Conservation (phyloP, 2,329 filamentous ascomycete species). For the Apiospora malaysiana region DNA sequence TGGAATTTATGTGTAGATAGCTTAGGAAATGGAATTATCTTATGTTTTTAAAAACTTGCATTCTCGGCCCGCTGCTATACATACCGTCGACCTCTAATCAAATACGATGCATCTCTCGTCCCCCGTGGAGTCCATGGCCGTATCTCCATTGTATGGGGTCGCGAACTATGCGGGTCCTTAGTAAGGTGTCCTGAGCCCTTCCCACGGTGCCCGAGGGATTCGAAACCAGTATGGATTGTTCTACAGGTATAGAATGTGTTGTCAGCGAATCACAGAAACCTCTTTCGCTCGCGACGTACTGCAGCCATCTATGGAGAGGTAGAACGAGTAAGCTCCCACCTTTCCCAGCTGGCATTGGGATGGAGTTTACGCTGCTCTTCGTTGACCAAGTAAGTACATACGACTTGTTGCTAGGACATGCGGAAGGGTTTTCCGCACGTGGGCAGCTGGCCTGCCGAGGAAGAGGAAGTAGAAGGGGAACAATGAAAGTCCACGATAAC, state of each 20-base stretch:
- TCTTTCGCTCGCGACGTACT: background rate
- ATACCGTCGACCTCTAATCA: background rate
- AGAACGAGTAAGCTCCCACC: too few species aligned
- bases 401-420: background rate
- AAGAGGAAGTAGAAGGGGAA: too few species aligned
- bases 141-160: background rate
- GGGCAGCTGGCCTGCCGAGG: too few species aligned
- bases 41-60: background rate
- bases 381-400: too few species aligned
- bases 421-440: too few species aligned
- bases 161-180: background rate
- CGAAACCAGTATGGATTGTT: background rate
- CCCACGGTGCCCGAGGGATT: too few species aligned
- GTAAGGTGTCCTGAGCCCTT: background rate
- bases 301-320: background rate
- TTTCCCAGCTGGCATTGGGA: background rate
- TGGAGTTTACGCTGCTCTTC: too few species aligned
- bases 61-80: background rate
- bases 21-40: slow-evolving; percentile 6
- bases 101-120: background rate
- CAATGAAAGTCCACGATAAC: too few species aligned
- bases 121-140: background rate
- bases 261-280: background rate
- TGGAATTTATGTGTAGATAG: slow-evolving; percentile 16
- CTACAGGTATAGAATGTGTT: background rate